Conservation (phyloP, 495 filamentous ascomycete species). For the Penicillium atrosanguineum region DNA sequence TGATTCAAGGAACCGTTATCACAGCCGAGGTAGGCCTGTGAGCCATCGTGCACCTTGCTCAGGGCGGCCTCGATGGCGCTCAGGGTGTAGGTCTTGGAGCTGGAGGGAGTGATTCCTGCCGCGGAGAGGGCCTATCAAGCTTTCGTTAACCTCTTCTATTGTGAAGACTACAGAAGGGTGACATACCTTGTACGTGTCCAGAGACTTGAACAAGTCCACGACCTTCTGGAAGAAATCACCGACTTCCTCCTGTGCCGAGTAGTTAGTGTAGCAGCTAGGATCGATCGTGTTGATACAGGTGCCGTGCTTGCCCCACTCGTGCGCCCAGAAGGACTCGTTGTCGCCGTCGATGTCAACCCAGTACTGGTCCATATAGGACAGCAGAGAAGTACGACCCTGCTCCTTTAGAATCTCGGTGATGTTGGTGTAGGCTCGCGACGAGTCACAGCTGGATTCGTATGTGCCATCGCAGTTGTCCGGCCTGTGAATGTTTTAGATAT, state of each 20-base stretch:
- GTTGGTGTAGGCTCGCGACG: conserved; percentile 60
- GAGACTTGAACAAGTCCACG: conserved; percentile 56
- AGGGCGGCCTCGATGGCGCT: conserved; percentile 62
- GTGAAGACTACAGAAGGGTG: not conserved
- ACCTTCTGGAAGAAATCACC: conserved; percentile 58
- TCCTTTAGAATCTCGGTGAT: conserved; percentile 61
- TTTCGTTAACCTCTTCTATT: not conserved
- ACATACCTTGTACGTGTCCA: conserved; percentile 58
- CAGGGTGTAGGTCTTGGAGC: conserved; percentile 57
- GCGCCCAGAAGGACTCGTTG: conserved; percentile 69
- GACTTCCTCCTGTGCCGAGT: conserved; percentile 58
- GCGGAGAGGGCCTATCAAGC: conserved; percentile 50
- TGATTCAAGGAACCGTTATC: conserved; percentile 56
- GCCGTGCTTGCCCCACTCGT: conserved; percentile 81
- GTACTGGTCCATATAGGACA: conserved; percentile 69
- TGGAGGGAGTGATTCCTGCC: conserved; percentile 63
- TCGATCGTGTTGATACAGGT: conserved; percentile 62
- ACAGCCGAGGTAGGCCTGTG: conserved; percentile 63
- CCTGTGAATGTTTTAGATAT: conserved; percentile 30
- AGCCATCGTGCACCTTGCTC: conserved; percentile 51
- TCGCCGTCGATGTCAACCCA: conserved; percentile 62
- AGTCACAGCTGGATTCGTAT: conserved; percentile 66
- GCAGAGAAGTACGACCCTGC: conserved; percentile 54
- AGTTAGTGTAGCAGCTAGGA: conserved; percentile 68
- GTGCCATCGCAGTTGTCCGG: conserved; percentile 79